A percentile compares a stretch with the other conserved stretches of the same genome.
phyloP scores from a whole-genome alignment of 116 monocot genomes.

The Thalassia testudinum region DNA sequence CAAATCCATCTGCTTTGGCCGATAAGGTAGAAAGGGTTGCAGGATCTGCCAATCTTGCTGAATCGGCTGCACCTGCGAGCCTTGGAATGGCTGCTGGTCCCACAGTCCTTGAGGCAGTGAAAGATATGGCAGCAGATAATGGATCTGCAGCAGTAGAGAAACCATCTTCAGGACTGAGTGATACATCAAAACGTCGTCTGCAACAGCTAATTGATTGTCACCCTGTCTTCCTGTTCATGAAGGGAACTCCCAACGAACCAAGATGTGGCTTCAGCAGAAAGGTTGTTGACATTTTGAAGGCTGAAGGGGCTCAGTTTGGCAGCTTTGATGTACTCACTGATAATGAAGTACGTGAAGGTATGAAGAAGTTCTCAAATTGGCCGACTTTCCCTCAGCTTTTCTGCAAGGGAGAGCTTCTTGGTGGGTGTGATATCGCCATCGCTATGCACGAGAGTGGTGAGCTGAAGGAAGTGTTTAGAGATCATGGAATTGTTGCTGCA shows the following conservation, averaged over 20 bases:
- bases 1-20: conserved; percentile 66
- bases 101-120: conserved; percentile 44
- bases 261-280: conserved; percentile 70
- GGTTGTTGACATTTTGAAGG: conserved; percentile 65
- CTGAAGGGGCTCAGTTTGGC: conserved; percentile 70
- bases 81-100: conserved; percentile 72
- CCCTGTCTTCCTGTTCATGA: conserved; percentile 78
- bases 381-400: conserved; percentile 88
- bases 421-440: conserved; percentile 72
- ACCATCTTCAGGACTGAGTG: conserved; percentile 10
- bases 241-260: conserved; percentile 81
- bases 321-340: conserved; percentile 85
- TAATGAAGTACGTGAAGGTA: conserved; percentile 68
- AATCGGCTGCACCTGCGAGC: conserved; percentile 72
- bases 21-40: conserved; percentile 76
- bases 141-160: conserved; percentile 14
- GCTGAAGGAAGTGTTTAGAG: conserved; percentile 52
- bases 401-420: conserved; percentile 84
- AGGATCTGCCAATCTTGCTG: conserved; percentile 28
- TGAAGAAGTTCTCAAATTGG: conserved; percentile 92
- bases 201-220: conserved; percentile 64
- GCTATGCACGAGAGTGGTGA: conserved; percentile 90
- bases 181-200: conserved; percentile 31
- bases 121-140: conserved; percentile 46
- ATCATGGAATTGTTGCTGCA: conserved; percentile 21